Conservation (phyloP, 2,329 filamentous ascomycete species). For the Emergomyces africanus region DNA sequence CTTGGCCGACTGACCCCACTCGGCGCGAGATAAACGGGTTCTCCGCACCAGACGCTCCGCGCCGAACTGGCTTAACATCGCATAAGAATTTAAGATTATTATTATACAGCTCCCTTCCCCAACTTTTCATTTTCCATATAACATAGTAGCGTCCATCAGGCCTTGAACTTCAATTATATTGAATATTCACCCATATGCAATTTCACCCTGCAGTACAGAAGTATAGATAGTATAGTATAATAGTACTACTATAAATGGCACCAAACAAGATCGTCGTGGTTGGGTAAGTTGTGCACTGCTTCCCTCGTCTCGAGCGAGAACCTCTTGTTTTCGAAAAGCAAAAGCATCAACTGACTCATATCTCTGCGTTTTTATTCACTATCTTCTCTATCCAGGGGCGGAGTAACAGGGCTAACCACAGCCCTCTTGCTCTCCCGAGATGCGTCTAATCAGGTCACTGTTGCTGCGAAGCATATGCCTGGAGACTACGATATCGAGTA, state of each 20-base stretch:
- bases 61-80: no score
- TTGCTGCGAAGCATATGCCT: constrained; percentile 81
- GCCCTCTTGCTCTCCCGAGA: constrained; percentile 49
- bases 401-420: constrained; percentile 53
- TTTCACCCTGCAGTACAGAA: no score
- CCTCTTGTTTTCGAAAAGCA: background rate
- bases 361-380: background rate
- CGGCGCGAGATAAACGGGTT: background rate
- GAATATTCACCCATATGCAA: background rate
- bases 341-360: background rate
- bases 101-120: background rate
- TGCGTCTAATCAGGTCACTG: constrained; percentile 47
- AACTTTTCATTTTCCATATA: background rate
- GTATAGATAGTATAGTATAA: no score
- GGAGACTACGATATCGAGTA: constrained; percentile 90
- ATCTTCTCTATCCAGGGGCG: constrained; percentile 37
- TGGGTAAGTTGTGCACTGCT: constrained; percentile 22
- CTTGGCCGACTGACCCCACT: background rate
- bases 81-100: background rate
- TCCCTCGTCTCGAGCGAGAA: no score
- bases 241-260: constrained; percentile 15
- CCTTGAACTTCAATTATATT: background rate
- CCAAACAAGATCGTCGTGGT: constrained; percentile 28
- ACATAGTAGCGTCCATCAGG: background rate
- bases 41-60: background rate